These are phyloP conservation scores for Boletellus sp. DNA, from an alignment of 1,284 basidiomycete species.

Conservation along the genomic window DNA sequence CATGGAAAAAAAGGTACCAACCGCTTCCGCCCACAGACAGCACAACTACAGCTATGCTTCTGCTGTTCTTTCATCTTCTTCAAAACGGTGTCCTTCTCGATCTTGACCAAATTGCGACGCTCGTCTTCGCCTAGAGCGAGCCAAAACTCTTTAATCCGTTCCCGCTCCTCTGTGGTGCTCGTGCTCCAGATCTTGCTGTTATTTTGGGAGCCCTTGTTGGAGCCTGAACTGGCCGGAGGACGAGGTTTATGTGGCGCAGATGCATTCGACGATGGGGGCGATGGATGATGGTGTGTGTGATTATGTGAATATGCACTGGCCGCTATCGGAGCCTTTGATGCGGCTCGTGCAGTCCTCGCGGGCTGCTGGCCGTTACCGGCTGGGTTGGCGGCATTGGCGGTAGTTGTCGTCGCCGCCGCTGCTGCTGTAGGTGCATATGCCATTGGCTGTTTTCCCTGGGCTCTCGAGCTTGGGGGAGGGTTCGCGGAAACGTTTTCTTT, in stretches of 20 bases:
- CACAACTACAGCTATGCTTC: constrained; percentile 92
- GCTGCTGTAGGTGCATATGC: constrained; percentile 39
- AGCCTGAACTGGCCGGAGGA: constrained; percentile 37
- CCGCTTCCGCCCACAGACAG: constrained; percentile 96
- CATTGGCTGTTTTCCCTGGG: constrained; percentile 78
- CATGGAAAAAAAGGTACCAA: constrained; percentile 46
- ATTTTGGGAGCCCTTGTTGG: constrained; percentile 32
- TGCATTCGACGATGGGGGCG: constrained; percentile 64
- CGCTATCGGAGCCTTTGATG: constrained; percentile 65
- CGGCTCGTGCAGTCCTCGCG: constrained; percentile 50
- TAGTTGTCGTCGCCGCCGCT: constrained; percentile 30
- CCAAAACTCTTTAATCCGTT: constrained; percentile 98
- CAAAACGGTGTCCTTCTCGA: constrained; percentile 96
- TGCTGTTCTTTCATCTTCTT: constrained; percentile 99
- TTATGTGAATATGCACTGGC: constrained; percentile 51
- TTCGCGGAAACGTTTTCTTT: constrained; percentile 39
- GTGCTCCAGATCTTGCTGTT: constrained; percentile 85
- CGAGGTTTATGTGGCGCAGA: constrained; percentile 48
- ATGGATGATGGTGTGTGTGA: constrained; percentile 62
- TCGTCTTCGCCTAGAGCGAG: constrained; percentile 86
- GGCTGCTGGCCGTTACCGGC: constrained; percentile 38
- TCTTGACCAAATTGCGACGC: constrained; percentile 85
- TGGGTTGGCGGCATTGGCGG: constrained; percentile 30
- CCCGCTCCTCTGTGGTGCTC: constrained; percentile 86
- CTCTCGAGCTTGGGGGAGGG: constrained; percentile 60